Evolutionary conservation across 129 eudicot genomes (phyloP), one percentile per base, ranked within the genome.

Genomic region (Flaveria linearis): DNA sequence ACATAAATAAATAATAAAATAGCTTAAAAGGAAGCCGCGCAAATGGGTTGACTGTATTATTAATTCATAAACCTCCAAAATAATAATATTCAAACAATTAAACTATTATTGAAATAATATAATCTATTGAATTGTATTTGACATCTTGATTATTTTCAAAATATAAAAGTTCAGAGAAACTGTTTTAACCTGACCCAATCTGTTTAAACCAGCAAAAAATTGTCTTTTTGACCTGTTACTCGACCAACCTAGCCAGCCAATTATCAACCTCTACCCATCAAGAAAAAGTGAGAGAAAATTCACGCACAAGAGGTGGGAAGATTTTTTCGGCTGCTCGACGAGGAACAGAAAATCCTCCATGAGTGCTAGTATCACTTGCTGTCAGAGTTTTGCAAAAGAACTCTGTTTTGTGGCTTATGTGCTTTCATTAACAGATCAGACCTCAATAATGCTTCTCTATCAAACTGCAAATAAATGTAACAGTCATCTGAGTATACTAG

Each of bases 331-430:
- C 99, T 76, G 99, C 91, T 68, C 99, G 93, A 1, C 99, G 99
- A 73, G 99, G 99, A 13, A 95, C 99, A 33, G 99, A 95, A 76
- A 95, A 95, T 72, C 99, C 99, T 25, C 99, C 99, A 80, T 95
- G 99, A 25, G 99, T 91, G 84, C 99, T 94, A 7, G 99, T 94
- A 71, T 93, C 98, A 85, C 98, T 94, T 36, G 98, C 98, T 50
- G 99, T 94, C 87, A 94, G 79, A 9, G 99, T 95, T 79, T 95
- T 95, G 68, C 99, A 95, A 80, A 95, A 95, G 62, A 89, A 95
- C 39, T 95, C 90, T 15, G 99, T 87, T 87, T 75, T 91, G 98
- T 9, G 97, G 98, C 82, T 89, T 94, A 84, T 86, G 82, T 56
- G 82, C 81, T 71, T 88, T 91, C 80, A 73, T 84, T 10, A 91